Conservation (phyloP, 2,329 filamentous ascomycete genomes). For the Xylaria sp. region DNA sequence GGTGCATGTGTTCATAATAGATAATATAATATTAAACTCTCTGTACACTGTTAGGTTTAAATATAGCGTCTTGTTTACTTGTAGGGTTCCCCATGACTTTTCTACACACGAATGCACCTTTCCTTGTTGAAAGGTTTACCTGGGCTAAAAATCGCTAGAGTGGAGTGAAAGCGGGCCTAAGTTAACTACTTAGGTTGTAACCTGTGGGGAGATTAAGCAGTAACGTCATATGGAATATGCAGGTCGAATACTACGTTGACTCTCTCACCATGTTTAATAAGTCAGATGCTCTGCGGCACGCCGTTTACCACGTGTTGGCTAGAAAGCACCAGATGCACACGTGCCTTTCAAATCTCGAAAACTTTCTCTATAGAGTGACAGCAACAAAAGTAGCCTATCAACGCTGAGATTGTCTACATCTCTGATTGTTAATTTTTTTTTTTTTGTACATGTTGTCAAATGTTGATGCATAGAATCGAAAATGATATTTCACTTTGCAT, state of each 20-base stretch:
- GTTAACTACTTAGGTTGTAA: neutral
- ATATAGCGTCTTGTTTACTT: neutral
- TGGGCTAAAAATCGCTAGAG: no score
- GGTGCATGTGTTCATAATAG: no score
- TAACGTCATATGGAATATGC: neutral
- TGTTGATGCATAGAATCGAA: neutral
- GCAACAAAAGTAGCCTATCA: neutral
- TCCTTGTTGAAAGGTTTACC: no score
- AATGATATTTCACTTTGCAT: constrained; percentile 1
- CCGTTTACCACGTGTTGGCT: neutral
- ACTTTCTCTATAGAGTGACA: neutral
- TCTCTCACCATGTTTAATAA: neutral
- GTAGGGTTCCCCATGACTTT: neutral
- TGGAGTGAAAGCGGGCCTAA: neutral
- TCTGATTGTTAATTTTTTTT: neutral
- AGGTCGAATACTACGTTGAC: constrained; percentile 20
- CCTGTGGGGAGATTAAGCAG: neutral
- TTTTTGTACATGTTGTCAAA: neutral
- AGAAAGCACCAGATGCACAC: neutral
- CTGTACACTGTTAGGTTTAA: neutral
- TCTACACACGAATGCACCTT: neutral
- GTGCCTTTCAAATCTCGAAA: neutral
- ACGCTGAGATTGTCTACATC: neutral
- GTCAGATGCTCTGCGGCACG: neutral
- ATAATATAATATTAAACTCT: no score